Base-by-base conservation (phyloP, 352 stramenopile genomes). In the Pythium sukuiense region DNA sequence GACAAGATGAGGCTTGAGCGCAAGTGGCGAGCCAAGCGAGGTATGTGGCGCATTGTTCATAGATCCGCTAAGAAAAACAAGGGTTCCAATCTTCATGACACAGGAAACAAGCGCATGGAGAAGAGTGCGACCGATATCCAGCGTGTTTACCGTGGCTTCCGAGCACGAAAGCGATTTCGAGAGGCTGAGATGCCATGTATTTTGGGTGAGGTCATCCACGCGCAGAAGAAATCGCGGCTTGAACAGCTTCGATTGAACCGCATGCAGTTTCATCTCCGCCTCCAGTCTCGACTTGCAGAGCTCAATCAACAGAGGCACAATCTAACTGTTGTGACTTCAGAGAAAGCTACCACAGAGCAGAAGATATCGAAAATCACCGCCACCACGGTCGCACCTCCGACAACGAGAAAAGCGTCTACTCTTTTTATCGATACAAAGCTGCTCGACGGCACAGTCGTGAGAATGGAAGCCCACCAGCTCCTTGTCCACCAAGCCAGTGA, bases 131-230 rank as follows among this genome's bases (percentile, higher is more conserved):
- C 73, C 18, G 58, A 65, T 6, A 78, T 90, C 16, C 80, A 90
- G 59, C 72, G 77, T 11, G 41, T 79, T 6, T 84, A 80, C 35
- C 78, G 80, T 16, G 78, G 79, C 26, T 74, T 73, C 55, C 69
- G 73, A 14, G 56, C 76, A 1, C 64, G 73, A 5, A 76, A 82
- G 35, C 63, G 16, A 50, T 8, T 62, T 27, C 16, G 45, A n/a
- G 39, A 76, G 35, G 63, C 57, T 45, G 68, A 56, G 39, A 45
- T 37, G 2, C 39, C 48, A 27, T 57, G 63, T 2, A 13, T 76
- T 16, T 8, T 67, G 2, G 49, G 20, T 11, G 30, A 59, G 14
- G 27, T 65, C 2, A 58, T 72, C 13, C 33, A 64, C 6, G 59
- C 67, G 8, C 64, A 65, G n/a, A 39, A 66, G 3, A 43, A 65